Evolutionary conservation across 805 yeast species (phyloP).

Genomic region (Ogataea trehalophila): DNA sequence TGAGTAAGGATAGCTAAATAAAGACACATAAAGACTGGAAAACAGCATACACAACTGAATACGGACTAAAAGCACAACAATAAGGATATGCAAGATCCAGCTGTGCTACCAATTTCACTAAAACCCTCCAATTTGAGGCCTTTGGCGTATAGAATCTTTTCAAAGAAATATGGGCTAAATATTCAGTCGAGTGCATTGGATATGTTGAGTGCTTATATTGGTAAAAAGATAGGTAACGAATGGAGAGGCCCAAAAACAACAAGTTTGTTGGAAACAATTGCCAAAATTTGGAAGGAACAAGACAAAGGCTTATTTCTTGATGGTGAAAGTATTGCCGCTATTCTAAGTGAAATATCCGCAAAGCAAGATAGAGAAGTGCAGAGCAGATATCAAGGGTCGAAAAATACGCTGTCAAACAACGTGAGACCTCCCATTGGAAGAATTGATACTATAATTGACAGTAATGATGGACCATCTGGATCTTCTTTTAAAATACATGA

Average conservation of each 20-base stretch:
- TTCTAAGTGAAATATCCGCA: constrained; percentile 49
- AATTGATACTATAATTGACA: constrained; percentile 5
- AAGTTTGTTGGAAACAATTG: constrained; percentile 68
- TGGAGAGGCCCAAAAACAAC: constrained; percentile 74
- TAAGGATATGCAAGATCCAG: constrained; percentile 27
- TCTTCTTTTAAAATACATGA: constrained; percentile 11
- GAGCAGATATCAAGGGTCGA: constrained; percentile 8
- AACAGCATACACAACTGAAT: not conserved
- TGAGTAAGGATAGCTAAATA: not conserved
- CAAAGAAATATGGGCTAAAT: constrained; percentile 90
- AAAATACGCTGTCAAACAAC: not conserved
- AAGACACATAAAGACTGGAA: not conserved
- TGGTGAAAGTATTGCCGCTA: constrained; percentile 59
- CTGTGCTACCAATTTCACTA: constrained; percentile 67
- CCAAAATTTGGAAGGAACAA: constrained; percentile 80
- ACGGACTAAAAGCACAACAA: not conserved
- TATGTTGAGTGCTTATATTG: constrained; percentile 68
- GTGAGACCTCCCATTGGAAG: not conserved
- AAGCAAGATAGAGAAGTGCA: constrained; percentile 14
- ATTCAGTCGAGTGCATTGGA: constrained; percentile 80
- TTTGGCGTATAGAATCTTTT: constrained; percentile 79
- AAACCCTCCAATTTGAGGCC: constrained; percentile 86
- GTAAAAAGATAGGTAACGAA: constrained; percentile 73
- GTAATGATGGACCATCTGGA: not conserved
- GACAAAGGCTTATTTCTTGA: constrained; percentile 84